A percentile compares a stretch with the other conserved stretches of the same genome.
Conservation (phyloP, 2,329 filamentous ascomycete genomes). For the Aspergillus glaucus region DNA sequence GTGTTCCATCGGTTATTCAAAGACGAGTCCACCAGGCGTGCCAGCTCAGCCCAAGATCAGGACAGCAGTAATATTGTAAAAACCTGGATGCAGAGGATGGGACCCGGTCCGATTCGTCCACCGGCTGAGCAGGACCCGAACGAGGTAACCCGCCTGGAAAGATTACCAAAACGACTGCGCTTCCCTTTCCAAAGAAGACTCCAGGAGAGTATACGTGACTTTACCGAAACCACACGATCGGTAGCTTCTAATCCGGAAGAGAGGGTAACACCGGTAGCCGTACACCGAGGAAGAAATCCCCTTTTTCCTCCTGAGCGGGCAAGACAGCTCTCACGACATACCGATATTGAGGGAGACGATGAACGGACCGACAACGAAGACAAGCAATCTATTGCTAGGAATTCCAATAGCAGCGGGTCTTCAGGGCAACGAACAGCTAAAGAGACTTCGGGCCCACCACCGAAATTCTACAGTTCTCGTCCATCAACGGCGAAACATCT, state of each 20-base stretch:
- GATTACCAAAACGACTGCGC: slow-evolving; percentile 44
- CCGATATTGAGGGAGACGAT: slow-evolving; percentile 82
- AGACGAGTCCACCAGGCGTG: slow-evolving; percentile 55
- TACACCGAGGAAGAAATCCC: slow-evolving; percentile 22
- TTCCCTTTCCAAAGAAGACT: slow-evolving; percentile 39
- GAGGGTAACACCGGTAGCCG: slow-evolving; percentile 31
- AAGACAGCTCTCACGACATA: slow-evolving; percentile 52
- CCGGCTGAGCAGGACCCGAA: slow-evolving; percentile 57
- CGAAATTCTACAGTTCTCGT: slow-evolving; percentile 32
- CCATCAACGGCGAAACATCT: slow-evolving; percentile 39
- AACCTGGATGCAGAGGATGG: slow-evolving; percentile 77
- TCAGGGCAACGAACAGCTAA: slow-evolving; percentile 1
- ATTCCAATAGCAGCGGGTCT: slow-evolving; percentile 11
- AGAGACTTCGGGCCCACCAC: slow-evolving; percentile 21
- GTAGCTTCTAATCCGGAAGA: slow-evolving; percentile 54
- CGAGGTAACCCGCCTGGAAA: slow-evolving; percentile 53
- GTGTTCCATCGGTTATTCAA: slow-evolving; percentile 70
- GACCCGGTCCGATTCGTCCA: slow-evolving; percentile 48
- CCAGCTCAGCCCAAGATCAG: slow-evolving; percentile 54
- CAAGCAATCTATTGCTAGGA: slow-evolving; percentile 15
- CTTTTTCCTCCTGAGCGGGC: slow-evolving; percentile 27
- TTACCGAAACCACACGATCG: slow-evolving; percentile 49
- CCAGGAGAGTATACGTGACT: slow-evolving; percentile 33
- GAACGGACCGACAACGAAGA: slow-evolving; percentile 73
- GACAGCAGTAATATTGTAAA: slow-evolving; percentile 76